Percentiles rank a stretch among this genome's conserved stretches.
phyloP scores from a whole-genome alignment of 768 basidiomycete species.

The Lactarius sp. region DNA sequence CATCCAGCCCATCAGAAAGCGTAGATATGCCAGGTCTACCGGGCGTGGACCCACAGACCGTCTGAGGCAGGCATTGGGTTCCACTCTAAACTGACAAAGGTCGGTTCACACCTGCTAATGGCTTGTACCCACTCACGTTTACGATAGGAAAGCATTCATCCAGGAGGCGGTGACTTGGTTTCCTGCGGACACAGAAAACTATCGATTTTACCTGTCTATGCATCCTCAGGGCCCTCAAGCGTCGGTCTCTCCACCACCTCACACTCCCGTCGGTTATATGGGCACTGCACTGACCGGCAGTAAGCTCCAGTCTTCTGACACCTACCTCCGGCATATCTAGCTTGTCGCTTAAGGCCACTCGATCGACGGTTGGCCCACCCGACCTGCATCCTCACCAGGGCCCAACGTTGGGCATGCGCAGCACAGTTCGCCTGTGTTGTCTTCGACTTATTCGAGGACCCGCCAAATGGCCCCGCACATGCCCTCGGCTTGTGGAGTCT shows the following conservation, averaged over 20 bases:
- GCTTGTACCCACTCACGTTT: slow-evolving; percentile 7
- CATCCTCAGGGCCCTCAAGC: slow-evolving; percentile 6
- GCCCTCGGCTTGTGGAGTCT: too few relatives aligned
- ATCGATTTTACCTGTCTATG: slow-evolving; percentile 21
- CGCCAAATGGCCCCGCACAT: too few relatives aligned
- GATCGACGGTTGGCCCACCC: too few relatives aligned
- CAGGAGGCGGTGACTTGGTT: slow-evolving; percentile 20
- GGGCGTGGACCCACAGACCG: slow-evolving; percentile 13
- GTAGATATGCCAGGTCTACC: slow-evolving; percentile 13
- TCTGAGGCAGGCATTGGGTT: slow-evolving; percentile 13
- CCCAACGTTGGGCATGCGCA: too few relatives aligned
- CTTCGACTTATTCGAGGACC: too few relatives aligned
- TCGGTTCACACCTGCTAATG: slow-evolving; percentile 12
- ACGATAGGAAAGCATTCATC: slow-evolving; percentile 23
- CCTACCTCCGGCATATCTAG: slow-evolving; percentile 13
- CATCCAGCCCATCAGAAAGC: slow-evolving; percentile 21
- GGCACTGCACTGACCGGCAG: not conserved
- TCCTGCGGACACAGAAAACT: slow-evolving; percentile 11
- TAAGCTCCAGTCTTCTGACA: slow-evolving; percentile 19
- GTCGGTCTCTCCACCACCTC: not conserved
- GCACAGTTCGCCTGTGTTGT: too few relatives aligned
- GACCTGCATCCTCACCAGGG: too few relatives aligned
- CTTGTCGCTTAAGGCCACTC: slow-evolving; percentile 5
- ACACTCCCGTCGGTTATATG: slow-evolving; percentile 1
- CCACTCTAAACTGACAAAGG: slow-evolving; percentile 18